Evolutionary conservation across 305 asterid genomes (phyloP).

Genomic region (Fraxinus velutina): DNA sequence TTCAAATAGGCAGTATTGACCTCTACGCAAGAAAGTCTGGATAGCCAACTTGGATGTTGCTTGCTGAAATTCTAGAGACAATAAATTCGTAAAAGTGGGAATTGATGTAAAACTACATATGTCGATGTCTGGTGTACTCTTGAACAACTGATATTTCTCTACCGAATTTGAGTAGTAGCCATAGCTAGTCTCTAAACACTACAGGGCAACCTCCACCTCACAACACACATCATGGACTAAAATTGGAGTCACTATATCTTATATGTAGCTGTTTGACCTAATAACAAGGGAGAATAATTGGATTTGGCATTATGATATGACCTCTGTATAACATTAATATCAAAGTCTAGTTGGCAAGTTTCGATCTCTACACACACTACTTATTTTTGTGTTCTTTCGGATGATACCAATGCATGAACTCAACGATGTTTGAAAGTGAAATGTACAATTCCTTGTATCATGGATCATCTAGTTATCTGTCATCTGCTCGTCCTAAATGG

Average conservation of each 20-base stretch:
- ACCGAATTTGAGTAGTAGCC: not conserved
- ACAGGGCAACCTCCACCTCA: not conserved
- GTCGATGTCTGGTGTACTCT: not conserved
- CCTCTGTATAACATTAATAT: not conserved
- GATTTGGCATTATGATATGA: not conserved
- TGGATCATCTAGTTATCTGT: not conserved
- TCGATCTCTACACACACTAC: not conserved
- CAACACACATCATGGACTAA: not conserved
- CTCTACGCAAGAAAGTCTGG: conserved; percentile 41
- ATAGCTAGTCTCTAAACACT: not conserved
- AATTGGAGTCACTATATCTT: not conserved
- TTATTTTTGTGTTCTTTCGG: not conserved
- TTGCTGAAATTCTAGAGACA: not conserved
- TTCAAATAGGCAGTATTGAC: conserved; percentile 92
- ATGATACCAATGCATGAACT: not conserved
- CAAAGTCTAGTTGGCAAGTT: not conserved
- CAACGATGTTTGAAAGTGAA: not conserved
- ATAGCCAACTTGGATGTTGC: not conserved
- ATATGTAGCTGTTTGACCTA: not conserved
- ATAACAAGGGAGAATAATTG: not conserved
- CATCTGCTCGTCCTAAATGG: not conserved
- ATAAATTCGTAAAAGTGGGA: not conserved
- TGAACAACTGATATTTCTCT: not conserved
- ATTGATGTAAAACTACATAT: not conserved
- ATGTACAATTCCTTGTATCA: not conserved